phyloP scores from a whole-genome alignment of 495 filamentous ascomycete species.

The Penicillium cataractarum region DNA sequence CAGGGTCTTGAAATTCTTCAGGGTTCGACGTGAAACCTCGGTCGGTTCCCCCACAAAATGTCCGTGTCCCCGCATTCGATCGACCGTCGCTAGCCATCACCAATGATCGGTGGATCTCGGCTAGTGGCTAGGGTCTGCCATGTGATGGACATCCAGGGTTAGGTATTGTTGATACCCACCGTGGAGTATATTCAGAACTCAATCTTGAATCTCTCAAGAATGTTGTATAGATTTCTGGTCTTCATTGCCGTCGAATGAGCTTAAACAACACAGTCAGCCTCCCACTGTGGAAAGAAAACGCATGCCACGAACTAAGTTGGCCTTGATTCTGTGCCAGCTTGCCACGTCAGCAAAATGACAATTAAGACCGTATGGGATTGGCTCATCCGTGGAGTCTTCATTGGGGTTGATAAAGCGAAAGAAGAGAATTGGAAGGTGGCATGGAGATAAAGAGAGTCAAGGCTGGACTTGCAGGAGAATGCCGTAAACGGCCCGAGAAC shows the following conservation, averaged over 20 bases:
- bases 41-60: constrained; percentile 16
- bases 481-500: constrained; percentile 16
- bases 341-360: neutral
- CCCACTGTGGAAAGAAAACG: too few relatives aligned
- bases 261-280: neutral
- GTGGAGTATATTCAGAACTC: neutral
- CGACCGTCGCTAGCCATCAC: constrained; percentile 12
- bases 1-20: neutral
- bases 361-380: neutral
- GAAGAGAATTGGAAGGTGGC: neutral
- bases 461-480: neutral
- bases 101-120: constrained; percentile 18
- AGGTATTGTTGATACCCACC: neutral
- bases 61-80: constrained; percentile 24
- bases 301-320: too few relatives aligned
- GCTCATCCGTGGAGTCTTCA: neutral
- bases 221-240: neutral
- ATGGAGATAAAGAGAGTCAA: neutral
- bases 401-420: neutral
- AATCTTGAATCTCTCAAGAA: neutral
- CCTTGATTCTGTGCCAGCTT: too few relatives aligned
- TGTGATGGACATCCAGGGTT: constrained; percentile 16
- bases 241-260: neutral
- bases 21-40: constrained; percentile 23
- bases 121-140: constrained; percentile 13